phyloP scores from a whole-genome alignment of 768 basidiomycete species.

The Calocera viscosa region DNA sequence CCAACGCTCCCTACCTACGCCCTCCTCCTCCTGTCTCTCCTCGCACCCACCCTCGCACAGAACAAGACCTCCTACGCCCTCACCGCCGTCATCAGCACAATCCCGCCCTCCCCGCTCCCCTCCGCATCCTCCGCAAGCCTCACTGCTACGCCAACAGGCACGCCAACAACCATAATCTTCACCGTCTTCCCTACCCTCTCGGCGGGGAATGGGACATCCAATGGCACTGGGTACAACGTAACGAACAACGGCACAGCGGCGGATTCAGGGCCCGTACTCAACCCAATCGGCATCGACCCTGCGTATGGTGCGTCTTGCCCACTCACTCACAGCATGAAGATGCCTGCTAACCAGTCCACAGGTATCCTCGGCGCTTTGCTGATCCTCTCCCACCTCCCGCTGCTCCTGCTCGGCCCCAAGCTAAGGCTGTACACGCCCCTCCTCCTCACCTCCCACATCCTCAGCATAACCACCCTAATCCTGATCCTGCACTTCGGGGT shows the following conservation, averaged over 20 bases:
- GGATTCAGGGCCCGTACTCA: slow-evolving; percentile 28
- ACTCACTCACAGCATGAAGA: neutral
- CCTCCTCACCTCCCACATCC: slow-evolving; percentile 79
- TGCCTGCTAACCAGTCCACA: neutral
- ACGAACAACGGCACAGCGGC: slow-evolving; percentile 14
- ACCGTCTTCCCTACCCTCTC: slow-evolving; percentile 17
- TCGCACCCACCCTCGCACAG: neutral
- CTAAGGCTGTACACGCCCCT: slow-evolving; percentile 70
- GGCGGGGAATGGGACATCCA: slow-evolving; percentile 6
- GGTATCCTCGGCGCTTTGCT: slow-evolving; percentile 64
- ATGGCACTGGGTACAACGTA: too few species aligned
- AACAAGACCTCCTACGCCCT: slow-evolving; percentile 10
- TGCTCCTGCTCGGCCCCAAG: slow-evolving; percentile 87
- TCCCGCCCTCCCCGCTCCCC: slow-evolving; percentile 30
- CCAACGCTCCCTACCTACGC: neutral
- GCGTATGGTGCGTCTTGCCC: slow-evolving; percentile 50
- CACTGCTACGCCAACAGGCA: slow-evolving; percentile 35
- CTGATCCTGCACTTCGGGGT: slow-evolving; percentile 84
- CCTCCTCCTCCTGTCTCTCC: neutral
- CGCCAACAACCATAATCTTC: slow-evolving; percentile 25
- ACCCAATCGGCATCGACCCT: slow-evolving; percentile 62
- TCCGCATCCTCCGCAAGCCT: slow-evolving; percentile 30
- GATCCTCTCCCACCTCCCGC: slow-evolving; percentile 79
- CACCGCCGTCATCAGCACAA: slow-evolving; percentile 22
- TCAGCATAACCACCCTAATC: slow-evolving; percentile 73